A percentile compares a stretch with the other conserved stretches of the same genome.
Conservation (phyloP, 73 alveolate species). For the Uronychia binucleata region DNA sequence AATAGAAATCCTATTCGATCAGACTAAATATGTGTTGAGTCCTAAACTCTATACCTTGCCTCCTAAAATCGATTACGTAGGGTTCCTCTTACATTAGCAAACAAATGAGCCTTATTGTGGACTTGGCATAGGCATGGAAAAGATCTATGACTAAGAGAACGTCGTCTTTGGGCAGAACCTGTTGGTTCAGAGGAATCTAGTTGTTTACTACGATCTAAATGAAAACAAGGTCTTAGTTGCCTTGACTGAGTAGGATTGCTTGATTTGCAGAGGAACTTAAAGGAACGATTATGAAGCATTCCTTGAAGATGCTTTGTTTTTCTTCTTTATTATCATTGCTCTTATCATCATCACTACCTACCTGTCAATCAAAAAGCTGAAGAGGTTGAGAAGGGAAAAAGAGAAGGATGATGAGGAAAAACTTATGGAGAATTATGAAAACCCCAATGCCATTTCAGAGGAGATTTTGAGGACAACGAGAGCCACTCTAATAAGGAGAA, state of each 20-base stretch:
- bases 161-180: background rate
- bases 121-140: background rate
- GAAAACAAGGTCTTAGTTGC: background rate
- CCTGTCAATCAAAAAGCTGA: background rate
- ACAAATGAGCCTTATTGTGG: conserved; percentile 1
- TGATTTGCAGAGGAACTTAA: background rate
- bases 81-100: background rate
- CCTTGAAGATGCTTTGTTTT: background rate
- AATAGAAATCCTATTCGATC: background rate
- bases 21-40: background rate
- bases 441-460: background rate
- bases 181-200: background rate
- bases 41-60: background rate
- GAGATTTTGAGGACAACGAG: background rate
- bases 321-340: background rate
- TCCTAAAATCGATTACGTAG: background rate
- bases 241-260: background rate
- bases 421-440: background rate
- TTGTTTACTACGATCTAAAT: background rate
- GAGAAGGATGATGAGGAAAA: background rate
- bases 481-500: background rate
- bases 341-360: background rate
- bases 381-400: background rate
- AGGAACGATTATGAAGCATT: background rate
- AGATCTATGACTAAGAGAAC: background rate